Conservation (phyloP, 345 rosid species). For the Streptanthus diversifolius region DNA sequence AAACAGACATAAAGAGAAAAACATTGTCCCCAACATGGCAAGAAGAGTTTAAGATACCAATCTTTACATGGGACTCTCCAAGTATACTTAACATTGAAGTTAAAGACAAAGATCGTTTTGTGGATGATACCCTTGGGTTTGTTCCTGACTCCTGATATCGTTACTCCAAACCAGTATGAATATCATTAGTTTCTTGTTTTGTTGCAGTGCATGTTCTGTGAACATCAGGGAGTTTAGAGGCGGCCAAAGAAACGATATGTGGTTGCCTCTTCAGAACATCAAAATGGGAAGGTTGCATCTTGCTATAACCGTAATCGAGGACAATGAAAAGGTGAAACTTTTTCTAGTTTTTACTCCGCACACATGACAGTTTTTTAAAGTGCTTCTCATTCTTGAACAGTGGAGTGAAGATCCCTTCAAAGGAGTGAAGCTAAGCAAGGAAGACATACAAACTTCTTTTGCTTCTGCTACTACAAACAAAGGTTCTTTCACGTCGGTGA, state of each 20-base stretch:
- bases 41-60: conserved; percentile 80
- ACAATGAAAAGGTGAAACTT: conserved; percentile 42
- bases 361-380: background rate
- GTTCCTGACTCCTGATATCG: conserved; percentile 25
- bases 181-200: conserved; percentile 1
- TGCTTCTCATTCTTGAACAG: conserved; percentile 34
- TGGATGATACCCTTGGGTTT: conserved; percentile 86
- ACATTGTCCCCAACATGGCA: conserved; percentile 86
- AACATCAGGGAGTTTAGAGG: conserved; percentile 55
- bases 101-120: conserved; percentile 75
- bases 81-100: conserved; percentile 67
- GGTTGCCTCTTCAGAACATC: conserved; percentile 80
- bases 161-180: background rate
- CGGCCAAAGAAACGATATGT: conserved; percentile 77
- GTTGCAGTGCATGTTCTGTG: conserved; percentile 55
- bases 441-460: conserved; percentile 41
- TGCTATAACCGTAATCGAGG: conserved; percentile 65
- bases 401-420: conserved; percentile 31
- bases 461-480: conserved; percentile 36
- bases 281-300: conserved; percentile 83
- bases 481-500: conserved; percentile 44
- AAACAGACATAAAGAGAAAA: conserved; percentile 64
- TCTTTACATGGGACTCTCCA: conserved; percentile 71
- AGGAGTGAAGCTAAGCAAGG: conserved; percentile 38
- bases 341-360: background rate